phyloP scores from a whole-genome alignment of 2,329 filamentous ascomycete species.

The Sclerotinia subarctica region DNA sequence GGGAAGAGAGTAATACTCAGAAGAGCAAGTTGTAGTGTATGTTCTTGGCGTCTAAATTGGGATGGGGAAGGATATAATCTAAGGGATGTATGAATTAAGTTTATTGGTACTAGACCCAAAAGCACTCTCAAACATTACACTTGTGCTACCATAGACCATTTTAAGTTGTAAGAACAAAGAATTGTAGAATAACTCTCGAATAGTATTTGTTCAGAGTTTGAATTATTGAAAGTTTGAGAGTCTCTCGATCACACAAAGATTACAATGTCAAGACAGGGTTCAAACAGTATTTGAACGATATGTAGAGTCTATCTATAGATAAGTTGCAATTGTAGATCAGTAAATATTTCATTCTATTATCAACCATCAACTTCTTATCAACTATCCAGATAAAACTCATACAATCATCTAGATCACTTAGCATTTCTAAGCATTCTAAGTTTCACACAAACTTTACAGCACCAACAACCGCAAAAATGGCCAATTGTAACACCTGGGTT shows the following conservation, averaged over 20 bases:
- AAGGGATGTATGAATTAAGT: background rate
- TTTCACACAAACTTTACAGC: background rate
- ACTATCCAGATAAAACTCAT: background rate
- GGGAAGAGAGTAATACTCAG: slow-evolving; percentile 16
- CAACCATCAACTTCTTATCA: slow-evolving; percentile 1
- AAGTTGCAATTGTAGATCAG: no score
- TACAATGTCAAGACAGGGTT: background rate
- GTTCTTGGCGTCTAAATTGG: background rate
- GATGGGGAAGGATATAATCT: background rate
- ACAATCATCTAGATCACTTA: background rate
- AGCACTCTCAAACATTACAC: background rate
- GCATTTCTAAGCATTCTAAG: background rate
- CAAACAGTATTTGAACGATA: background rate
- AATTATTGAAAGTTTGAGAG: background rate
- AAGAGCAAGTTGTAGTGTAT: slow-evolving; percentile 20
- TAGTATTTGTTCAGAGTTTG: background rate
- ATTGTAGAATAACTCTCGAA: no score
- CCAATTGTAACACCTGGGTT: rapidly evolving
- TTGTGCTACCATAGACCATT: background rate
- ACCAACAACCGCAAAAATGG: background rate
- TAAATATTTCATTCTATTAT: background rate
- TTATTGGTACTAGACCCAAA: background rate
- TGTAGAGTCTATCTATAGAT: background rate
- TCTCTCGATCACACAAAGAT: background rate
- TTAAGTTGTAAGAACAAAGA: background rate